A percentile compares a stretch with the other conserved stretches of the same genome.
Evolutionary conservation across 768 basidiomycete species (phyloP).

Genomic region (Collybia sp.): DNA sequence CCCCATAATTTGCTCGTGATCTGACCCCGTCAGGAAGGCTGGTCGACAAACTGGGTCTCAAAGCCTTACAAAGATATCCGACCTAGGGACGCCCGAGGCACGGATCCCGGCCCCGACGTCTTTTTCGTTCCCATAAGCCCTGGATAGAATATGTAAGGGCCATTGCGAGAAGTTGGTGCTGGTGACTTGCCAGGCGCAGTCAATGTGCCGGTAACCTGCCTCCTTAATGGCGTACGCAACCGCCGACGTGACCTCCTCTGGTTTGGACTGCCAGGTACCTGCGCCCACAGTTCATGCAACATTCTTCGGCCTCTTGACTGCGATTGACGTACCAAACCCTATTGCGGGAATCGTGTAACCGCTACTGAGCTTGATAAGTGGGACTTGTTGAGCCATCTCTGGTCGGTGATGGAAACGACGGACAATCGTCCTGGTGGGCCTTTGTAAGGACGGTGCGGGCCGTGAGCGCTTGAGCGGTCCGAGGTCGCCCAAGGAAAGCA

Average conservation of each 20-base stretch:
- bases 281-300: constrained; percentile 5
- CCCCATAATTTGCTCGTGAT: constrained; percentile 72
- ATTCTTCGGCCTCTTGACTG: not conserved
- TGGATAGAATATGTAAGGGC: constrained; percentile 17
- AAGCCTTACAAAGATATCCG: constrained; percentile 47
- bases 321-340: constrained; percentile 47
- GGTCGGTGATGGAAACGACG: not conserved
- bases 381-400: not conserved
- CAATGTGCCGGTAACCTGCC: constrained; percentile 72
- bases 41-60: not conserved
- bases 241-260: constrained; percentile 66
- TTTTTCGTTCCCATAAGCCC: constrained; percentile 71
- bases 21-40: constrained; percentile 22
- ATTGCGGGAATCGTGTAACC: constrained; percentile 50
- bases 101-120: constrained; percentile 81
- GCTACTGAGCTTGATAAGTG: constrained; percentile 56
- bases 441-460: no score
- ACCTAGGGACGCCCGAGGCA: constrained; percentile 70
- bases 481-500: no score
- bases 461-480: no score
- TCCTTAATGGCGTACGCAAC: constrained; percentile 72
- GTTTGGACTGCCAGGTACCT: constrained; percentile 82
- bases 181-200: constrained; percentile 48
- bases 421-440: no score
- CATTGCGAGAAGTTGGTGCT: not conserved